These are phyloP conservation scores for Podospora appendiculata DNA, from an alignment of 495 filamentous ascomycete species.

Conservation along the genomic window DNA sequence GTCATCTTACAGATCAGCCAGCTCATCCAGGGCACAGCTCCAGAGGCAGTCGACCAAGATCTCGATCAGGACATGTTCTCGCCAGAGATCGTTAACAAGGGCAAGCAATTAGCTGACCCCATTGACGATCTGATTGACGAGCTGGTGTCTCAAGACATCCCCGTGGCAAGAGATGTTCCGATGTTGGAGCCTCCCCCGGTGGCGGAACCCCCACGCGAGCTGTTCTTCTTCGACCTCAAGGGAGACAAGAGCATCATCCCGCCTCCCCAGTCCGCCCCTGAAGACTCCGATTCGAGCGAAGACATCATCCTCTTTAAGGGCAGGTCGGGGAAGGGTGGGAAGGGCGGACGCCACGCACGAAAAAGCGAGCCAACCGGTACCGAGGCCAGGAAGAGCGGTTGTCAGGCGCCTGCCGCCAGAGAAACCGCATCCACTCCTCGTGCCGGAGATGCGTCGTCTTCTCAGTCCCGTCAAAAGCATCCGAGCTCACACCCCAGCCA, in stretches of 20 bases:
- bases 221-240: constrained; percentile 19
- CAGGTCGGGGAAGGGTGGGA: constrained; percentile 20
- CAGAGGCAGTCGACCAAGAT: no score
- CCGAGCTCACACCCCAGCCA: not conserved
- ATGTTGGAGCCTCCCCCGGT: no score
- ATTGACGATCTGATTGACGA: no score
- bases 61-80: no score
- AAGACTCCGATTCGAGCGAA: constrained; percentile 49
- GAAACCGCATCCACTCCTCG: not conserved
- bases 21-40: no score
- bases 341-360: not conserved
- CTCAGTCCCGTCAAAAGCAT: not conserved
- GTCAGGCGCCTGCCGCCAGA: no score
- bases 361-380: not conserved
- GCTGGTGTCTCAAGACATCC: no score
- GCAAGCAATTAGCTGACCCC: no score
- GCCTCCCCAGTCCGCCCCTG: constrained; percentile 23
- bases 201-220: not conserved
- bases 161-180: no score
- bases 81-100: no score
- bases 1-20: no score
- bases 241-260: constrained; percentile 14
- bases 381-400: no score
- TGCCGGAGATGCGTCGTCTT: not conserved
- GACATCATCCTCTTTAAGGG: constrained; percentile 63